These are phyloP conservation scores for Candida neerlandica DNA, from an alignment of 1,139 yeast genomes.

Conservation along the genomic window DNA sequence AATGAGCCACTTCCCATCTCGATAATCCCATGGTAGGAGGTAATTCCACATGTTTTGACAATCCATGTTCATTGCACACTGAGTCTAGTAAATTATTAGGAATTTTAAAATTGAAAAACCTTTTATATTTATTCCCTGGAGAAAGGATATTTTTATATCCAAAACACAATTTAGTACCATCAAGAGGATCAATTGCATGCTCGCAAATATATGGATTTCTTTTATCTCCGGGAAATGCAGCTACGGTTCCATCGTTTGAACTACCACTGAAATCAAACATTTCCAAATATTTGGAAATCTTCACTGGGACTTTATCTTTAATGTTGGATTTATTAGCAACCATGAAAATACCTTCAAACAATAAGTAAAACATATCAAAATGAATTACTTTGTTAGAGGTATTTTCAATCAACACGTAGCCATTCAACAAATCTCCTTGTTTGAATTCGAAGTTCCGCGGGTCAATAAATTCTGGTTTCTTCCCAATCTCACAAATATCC, in stretches of 20 bases:
- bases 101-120: slow-evolving; percentile 45
- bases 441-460: slow-evolving; percentile 39
- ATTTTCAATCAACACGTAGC: slow-evolving; percentile 36
- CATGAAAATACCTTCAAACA: slow-evolving; percentile 41
- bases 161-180: slow-evolving; percentile 29
- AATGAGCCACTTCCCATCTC: slow-evolving; percentile 19
- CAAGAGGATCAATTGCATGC: slow-evolving; percentile 27
- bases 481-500: slow-evolving; percentile 35
- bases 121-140: slow-evolving; percentile 36
- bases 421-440: slow-evolving; percentile 46
- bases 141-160: slow-evolving; percentile 26
- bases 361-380: slow-evolving; percentile 46
- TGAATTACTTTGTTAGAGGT: slow-evolving; percentile 28
- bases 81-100: slow-evolving; percentile 44
- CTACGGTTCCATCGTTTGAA: slow-evolving; percentile 34
- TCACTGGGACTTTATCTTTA: slow-evolving; percentile 18
- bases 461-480: slow-evolving; percentile 32
- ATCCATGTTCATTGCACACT: slow-evolving; percentile 37
- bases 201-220: slow-evolving; percentile 21
- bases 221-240: slow-evolving; percentile 34
- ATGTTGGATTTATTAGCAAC: slow-evolving; percentile 17
- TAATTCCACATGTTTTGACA: slow-evolving; percentile 36
- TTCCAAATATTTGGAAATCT: slow-evolving; percentile 27
- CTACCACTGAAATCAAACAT: slow-evolving; percentile 50
- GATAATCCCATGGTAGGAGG: slow-evolving; percentile 44